Evolutionary conservation across 1,284 basidiomycete genomes (phyloP), one percentile per base, ranked within the genome.

Genomic region (Sporisorium reilianum): DNA sequence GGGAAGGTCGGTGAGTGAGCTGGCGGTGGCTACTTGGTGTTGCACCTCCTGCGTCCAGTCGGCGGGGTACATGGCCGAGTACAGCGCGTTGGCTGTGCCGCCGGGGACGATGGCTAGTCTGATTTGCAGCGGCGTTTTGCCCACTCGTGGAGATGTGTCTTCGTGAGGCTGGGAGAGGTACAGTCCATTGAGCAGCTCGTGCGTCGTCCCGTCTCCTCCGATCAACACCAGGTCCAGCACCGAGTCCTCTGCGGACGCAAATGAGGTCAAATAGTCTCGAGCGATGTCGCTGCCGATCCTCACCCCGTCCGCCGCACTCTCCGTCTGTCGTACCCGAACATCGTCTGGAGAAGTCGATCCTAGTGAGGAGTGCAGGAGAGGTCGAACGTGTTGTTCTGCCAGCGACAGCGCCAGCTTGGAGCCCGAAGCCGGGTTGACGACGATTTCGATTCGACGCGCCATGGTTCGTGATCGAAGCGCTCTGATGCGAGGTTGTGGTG

Each of bases 41-140:
- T 79, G 76, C 3, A 73, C 49, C 0, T 66, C 44, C 20, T 63
- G 53, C 38, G 64, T 63, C 63, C 69, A 72, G 11, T 41, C 36
- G 2, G 26, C 18, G 87, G 91, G 56, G 88, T 87, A 88, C 22
- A 87, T 74, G 18, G 86, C 85, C 6, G 84, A 88, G 83, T 91
- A 94, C n/a, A 97, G 87, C 0, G 95, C 95, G 81, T 97, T 97
- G 20, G 94, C 94, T n/a, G 95, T 97, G 11, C 95, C 95, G 44
- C 90, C 89, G 3, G 95, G 94, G 16, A 88, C 82, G 7, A 88
- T 67, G 2, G 87, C 77, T 2, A 88, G 38, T 23, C 80, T 59
- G 18, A 80, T 28, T 9, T 44, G 34, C 14, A 75, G 64, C 23
- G 51, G 25, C 16, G 11, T 8, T 2, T 18, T 25, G 14, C n/a